Conservation (phyloP, 176 grass and related monocot genomes). For the Oryza australiensis region DNA sequence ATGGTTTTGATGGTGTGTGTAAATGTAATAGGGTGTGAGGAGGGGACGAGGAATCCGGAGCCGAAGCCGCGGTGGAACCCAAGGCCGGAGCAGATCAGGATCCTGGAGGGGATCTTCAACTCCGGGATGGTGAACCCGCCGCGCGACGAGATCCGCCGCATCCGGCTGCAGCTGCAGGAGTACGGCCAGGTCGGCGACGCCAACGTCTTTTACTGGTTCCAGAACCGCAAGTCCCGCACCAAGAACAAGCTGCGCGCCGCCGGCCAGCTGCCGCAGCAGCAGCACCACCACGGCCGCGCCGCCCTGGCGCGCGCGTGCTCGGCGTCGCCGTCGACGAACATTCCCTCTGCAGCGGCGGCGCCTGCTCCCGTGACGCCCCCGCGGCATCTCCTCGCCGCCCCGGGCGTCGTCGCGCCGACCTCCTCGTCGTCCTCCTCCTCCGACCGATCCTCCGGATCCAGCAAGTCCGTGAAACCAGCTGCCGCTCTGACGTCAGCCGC, state of each 20-base stretch:
- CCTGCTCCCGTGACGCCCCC: conserved; percentile 28
- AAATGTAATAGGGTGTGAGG: conserved; percentile 54
- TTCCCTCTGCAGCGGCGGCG: not conserved
- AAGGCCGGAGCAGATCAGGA: conserved; percentile 93
- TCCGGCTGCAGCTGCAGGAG: conserved; percentile 90
- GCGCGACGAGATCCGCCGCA: conserved; percentile 91
- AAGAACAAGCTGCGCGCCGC: conserved; percentile 79
- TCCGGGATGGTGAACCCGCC: conserved; percentile 89
- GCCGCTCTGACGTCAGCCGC: not conserved
- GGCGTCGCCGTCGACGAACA: not conserved
- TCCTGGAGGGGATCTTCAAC: conserved; percentile 96
- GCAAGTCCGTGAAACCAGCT: conserved; percentile 43
- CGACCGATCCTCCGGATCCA: conserved; percentile 61
- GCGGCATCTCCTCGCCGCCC: not conserved
- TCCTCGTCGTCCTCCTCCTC: conserved; percentile 78
- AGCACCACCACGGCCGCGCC: not conserved
- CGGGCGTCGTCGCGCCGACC: conserved; percentile 24
- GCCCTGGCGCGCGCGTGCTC: conserved; percentile 15
- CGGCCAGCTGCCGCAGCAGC: conserved; percentile 2
- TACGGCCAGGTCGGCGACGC: conserved; percentile 91
- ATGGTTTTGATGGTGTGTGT: not conserved
- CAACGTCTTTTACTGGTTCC: conserved; percentile 99
- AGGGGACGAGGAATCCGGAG: conserved; percentile 59
- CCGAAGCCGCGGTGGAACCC: conserved; percentile 91
- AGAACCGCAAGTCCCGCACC: conserved; percentile 97